These are phyloP conservation scores for Botrytis sinoallii DNA, from an alignment of 2,329 filamentous ascomycete species.

Conservation along the genomic window DNA sequence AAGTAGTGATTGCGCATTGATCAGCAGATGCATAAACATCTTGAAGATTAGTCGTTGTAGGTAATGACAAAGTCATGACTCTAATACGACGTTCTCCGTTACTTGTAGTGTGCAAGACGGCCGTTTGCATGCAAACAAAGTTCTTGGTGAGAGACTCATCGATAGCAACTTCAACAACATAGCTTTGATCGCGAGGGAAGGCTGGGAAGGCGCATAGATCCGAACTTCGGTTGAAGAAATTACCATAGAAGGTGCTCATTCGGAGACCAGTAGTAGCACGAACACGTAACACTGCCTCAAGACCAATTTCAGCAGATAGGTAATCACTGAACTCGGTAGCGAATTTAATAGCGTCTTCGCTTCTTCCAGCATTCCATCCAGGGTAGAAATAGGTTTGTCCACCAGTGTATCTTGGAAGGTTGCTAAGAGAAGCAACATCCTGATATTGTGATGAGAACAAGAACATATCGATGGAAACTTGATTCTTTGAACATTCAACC, in stretches of 20 bases:
- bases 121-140: constrained; percentile 87
- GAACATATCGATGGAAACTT: constrained; percentile 98
- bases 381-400: constrained; percentile 99
- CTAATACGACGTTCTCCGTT: constrained; percentile 95
- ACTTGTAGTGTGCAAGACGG: constrained; percentile 94
- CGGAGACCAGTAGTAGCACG: constrained; percentile 90
- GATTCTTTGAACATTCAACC: constrained; percentile 97
- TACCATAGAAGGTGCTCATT: constrained; percentile 98
- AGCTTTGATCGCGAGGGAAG: constrained; percentile 94
- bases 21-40: constrained; percentile 95
- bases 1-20: constrained; percentile 87
- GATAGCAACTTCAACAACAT: constrained; percentile 97
- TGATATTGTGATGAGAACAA: constrained; percentile 94
- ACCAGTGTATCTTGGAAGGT: constrained; percentile 91
- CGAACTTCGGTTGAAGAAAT: constrained; percentile 98
- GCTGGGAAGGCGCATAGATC: constrained; percentile 97
- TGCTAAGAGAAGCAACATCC: constrained; percentile 93
- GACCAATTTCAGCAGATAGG: constrained; percentile 90
- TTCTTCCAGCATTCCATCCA: constrained; percentile 87
- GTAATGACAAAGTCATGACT: constrained; percentile 88
- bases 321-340: constrained; percentile 96
- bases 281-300: constrained; percentile 94
- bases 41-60: constrained; percentile 85
- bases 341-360: constrained; percentile 96
- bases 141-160: constrained; percentile 92